Evolutionary conservation across 2,329 filamentous ascomycete genomes (phyloP), one percentile per base, ranked within the genome.

Genomic region (Exophiala lecanii-corni): DNA sequence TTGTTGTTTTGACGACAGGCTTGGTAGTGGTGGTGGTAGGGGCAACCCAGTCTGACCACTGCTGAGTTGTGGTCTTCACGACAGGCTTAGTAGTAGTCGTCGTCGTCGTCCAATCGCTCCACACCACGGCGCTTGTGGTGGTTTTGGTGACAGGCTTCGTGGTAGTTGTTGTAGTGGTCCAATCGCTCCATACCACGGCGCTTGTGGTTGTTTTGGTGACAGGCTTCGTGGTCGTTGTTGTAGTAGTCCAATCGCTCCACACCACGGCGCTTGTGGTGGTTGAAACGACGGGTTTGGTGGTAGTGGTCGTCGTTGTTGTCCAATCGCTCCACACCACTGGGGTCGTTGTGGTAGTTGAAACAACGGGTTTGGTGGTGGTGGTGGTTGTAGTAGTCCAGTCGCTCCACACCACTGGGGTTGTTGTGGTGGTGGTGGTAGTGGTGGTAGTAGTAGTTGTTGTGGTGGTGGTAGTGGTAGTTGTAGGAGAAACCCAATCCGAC

Each of bases 1-100:
- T 57, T 37, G 57, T 60, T 41, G 64, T 60, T 16, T 65, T 65
- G 49, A 67, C 66, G 43, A 69, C 66, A 37, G 69, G 56, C 48
- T 65, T 69, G 12, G 66, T 44, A 15, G 38, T 40, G 15, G 44
- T 50, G 34, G 50, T 37, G 15, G 38, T 46, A n/a, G n/a, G n/a
- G n/a, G n/a, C n/a, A 20, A 39, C 37, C 39, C 41, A 45, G 38
- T 47, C 39, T 7, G 19, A 32, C 43, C 43, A 46, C 10, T 25
- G 35, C 16, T 45, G 36, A 9, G 40, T 30, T 39, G 49, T 39
- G 40, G 46, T 33, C 32, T 17, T 10, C 38, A 37, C 26, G 18
- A 17, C 32, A 25, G 41, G 32, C 21, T 23, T 26, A n/a, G n/a
- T n/a, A 15, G 32, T 23, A 12, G 28, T 46, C 13, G 41, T 43